Evolutionary conservation across 495 filamentous ascomycete genomes (phyloP).

Genomic region (Aspergillus sparsus): DNA sequence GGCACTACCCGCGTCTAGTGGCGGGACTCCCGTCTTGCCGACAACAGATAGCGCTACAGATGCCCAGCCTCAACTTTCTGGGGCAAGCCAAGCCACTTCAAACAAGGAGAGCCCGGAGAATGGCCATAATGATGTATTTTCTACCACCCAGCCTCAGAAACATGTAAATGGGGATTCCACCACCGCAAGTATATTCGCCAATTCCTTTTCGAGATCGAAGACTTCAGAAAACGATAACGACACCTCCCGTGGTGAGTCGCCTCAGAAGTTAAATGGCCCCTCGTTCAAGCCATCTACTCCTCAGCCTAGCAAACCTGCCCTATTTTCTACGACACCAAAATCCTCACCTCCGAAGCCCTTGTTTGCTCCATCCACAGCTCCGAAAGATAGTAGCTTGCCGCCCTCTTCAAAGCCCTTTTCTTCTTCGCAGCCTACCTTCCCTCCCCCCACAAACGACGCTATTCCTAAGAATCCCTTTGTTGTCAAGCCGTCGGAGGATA

Average conservation of each 20-base stretch:
- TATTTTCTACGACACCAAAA: conserved; percentile 27
- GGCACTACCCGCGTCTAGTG: neutral
- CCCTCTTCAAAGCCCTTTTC: conserved; percentile 17
- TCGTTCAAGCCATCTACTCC: conserved; percentile 23
- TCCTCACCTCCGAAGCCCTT: conserved; percentile 28
- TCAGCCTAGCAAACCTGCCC: conserved; percentile 18
- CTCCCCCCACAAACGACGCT: conserved; percentile 13
- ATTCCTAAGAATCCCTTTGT: conserved; percentile 29
- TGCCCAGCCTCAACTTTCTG: conserved; percentile 20
- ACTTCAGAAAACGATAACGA: conserved; percentile 22
- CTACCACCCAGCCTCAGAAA: conserved; percentile 19
- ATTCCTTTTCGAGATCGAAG: conserved; percentile 42
- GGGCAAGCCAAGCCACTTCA: conserved; percentile 13
- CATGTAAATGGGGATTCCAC: conserved; percentile 32
- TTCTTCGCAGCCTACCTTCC: conserved; percentile 20
- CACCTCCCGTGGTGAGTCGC: conserved; percentile 7
- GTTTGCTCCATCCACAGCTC: conserved; percentile 19
- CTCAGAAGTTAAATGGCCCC: conserved; percentile 12
- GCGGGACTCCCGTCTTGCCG: conserved; percentile 8
- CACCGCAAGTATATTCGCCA: conserved; percentile 45
- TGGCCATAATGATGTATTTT: conserved; percentile 14
- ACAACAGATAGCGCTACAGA: conserved; percentile 4
- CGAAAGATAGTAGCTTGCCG: conserved; percentile 18
- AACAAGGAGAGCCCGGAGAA: conserved; percentile 25
- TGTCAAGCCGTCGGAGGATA: conserved; percentile 27